Conservation (phyloP, 2,329 filamentous ascomycete genomes). For the Penicillium paneum region DNA sequence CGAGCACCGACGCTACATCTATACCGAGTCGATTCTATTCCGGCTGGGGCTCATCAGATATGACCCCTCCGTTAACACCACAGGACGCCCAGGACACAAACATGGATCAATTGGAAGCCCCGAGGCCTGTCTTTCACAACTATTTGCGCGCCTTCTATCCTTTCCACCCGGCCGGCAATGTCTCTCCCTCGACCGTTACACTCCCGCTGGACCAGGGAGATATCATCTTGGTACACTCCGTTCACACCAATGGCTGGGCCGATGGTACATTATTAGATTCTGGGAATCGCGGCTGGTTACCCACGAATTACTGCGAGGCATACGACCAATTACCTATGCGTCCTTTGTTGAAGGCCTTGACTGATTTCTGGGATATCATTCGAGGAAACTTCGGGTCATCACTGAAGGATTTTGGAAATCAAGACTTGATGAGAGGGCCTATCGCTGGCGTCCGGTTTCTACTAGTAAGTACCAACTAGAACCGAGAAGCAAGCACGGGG, state of each 20-base stretch:
- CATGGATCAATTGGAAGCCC: slow-evolving; percentile 41
- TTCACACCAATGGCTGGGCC: slow-evolving; percentile 98
- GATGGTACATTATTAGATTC: slow-evolving; percentile 87
- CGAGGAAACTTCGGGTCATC: slow-evolving; percentile 73
- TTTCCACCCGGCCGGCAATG: slow-evolving; percentile 74
- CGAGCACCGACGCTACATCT: slow-evolving; percentile 9
- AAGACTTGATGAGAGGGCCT: slow-evolving; percentile 90
- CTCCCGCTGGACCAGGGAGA: slow-evolving; percentile 86
- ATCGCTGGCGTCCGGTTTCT: slow-evolving; percentile 90
- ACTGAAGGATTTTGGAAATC: slow-evolving; percentile 75
- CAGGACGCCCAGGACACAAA: slow-evolving; percentile 60
- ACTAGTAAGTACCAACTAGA: slow-evolving; percentile 60
- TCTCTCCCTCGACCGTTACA: slow-evolving; percentile 82
- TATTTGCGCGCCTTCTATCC: slow-evolving; percentile 93
- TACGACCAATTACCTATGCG: slow-evolving; percentile 88
- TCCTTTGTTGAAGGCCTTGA: slow-evolving; percentile 76
- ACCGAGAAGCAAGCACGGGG: background rate
- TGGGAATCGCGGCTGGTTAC: slow-evolving; percentile 88
- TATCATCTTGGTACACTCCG: slow-evolving; percentile 88
- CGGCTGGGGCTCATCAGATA: slow-evolving; percentile 48
- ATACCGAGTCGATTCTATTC: slow-evolving; percentile 25
- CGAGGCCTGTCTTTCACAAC: slow-evolving; percentile 77
- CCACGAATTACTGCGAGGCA: slow-evolving; percentile 95
- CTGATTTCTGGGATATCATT: slow-evolving; percentile 89
- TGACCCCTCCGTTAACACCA: slow-evolving; percentile 75